Evolutionary conservation across 129 eudicot species (phyloP).

Genomic region (Centella asiatica): DNA sequence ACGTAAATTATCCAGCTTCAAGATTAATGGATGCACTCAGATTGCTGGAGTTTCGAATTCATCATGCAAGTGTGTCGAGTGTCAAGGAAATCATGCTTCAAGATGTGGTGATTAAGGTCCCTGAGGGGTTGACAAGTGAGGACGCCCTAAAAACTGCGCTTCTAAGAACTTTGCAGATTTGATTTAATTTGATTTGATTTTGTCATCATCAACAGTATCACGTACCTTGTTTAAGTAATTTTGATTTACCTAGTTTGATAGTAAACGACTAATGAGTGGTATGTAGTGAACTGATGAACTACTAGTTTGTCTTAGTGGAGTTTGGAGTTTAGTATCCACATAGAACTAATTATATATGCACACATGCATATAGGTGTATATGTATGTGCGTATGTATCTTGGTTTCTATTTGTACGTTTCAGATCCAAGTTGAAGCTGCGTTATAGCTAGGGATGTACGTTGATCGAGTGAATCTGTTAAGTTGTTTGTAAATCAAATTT

Average conservation of each 20-base stretch:
- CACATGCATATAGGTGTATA: neutral
- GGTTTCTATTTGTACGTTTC: neutral
- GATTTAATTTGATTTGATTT: neutral
- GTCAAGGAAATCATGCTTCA: conserved; percentile 40
- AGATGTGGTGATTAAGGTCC: conserved; percentile 40
- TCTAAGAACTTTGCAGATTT: conserved; percentile 15
- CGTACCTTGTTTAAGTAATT: neutral
- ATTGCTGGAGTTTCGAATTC: conserved; percentile 27
- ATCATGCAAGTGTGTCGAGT: conserved; percentile 44
- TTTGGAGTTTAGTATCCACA: neutral
- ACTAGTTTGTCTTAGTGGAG: neutral
- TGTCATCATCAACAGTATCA: too few relatives aligned
- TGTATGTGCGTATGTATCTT: neutral
- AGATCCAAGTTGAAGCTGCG: neutral
- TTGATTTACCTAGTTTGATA: neutral
- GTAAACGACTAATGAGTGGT: neutral
- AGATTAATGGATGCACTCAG: conserved; percentile 46
- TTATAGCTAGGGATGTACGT: neutral
- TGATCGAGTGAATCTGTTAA: neutral
- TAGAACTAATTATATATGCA: conserved; percentile 4
- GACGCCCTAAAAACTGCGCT: conserved; percentile 27
- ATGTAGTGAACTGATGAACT: neutral
- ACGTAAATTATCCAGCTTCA: conserved; percentile 30
- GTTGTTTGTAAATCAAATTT: conserved; percentile 7
- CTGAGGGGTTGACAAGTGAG: conserved; percentile 28